Evolutionary conservation across 2,329 filamentous ascomycete species (phyloP), one percentile per base, ranked within the genome.

Genomic region (Stagonosporopsis chrysanthemi): DNA sequence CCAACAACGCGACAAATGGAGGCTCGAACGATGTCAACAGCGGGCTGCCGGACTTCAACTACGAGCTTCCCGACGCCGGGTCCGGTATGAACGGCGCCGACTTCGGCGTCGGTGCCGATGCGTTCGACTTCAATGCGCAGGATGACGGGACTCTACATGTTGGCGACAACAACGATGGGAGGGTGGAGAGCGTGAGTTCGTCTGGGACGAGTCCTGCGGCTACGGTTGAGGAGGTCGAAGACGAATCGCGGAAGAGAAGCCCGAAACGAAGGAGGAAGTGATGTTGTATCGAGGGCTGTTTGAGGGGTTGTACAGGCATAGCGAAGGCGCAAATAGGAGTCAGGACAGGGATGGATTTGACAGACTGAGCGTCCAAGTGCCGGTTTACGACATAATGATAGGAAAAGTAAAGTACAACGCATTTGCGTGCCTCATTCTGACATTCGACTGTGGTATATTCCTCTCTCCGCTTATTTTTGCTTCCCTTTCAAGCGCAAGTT

Each of bases 101-200:
- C 6, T 40, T 42, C 14, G 56, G 36, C 8, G 38, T 45, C 1
- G 51, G 46, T 24, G 50, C 54, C 1, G 60, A 63, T 29, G 47
- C 36, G 0, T 60, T 62, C 5, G 38, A 56, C 15, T 63, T 64
- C 15, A 49, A 49, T 22, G 26, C 45, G 2, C 45, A 12, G 12
- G 43, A 49, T 39, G 44, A 64, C 40, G 46, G 64, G 22, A 52
- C 33, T 26, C 41, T 66, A 24, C 51, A 56, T 17, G 50, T 47
- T 7, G 19, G 11, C 2, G 47, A 56, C 11, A 42, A 53, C 28
- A 52, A 59, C 7, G 68, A 69, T 9, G 68, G 63, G 3, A 69
- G 75, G 12, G 69, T 80, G 2, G 78, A 80, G 61, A 80, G 78
- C 57, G 61, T 79, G 29, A 78, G 74, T 45, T 78, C 75, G 40